Base-by-base conservation (phyloP, 257 asterid genomes). In the Solanum chilense region DNA sequence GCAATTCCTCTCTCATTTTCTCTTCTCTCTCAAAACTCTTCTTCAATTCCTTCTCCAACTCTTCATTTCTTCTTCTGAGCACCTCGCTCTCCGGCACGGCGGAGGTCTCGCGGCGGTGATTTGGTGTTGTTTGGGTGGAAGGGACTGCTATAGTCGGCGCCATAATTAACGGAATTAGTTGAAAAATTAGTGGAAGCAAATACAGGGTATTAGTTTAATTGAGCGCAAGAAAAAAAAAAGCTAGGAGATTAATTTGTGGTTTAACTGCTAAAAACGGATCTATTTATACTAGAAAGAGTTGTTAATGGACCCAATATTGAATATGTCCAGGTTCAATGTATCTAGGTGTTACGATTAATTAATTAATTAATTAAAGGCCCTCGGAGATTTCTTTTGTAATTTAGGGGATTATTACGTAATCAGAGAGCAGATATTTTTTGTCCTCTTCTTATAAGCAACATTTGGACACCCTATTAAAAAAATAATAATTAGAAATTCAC, bases 11-110 rank as follows among this genome's bases (percentile, higher is more conserved):
- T 90, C 85, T 92, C 96, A 90, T 88, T 21, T 37, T 90, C 86
- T 92, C 96, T 86, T 94, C 98, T 39, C 97, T 93, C 86, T 91
- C 96, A 33, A 84, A 33, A 58, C 95, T 93, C 47, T 66, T 89
- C 89, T 47, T 89, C 91, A 95, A 64, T 86, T 93, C 95, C 27
- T 86, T 89, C 94, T 94, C 95, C 90, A 95, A 83, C 85, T 93
- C 98, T 87, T 91, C 97, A 56, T 95, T 93, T 89, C 95, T 91
- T 90, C 90, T 93, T 89, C 91, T 89, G 88, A 95, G 91, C 84
- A 77, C 87, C 70, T 88, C 94, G 86, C 69, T 90, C 11, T 76
- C 88, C 56, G 69, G 88, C 88, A 25, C 31, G 86, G 83, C 73
- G 74, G 68, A 16, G 47, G 12, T 12, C 18, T 64, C 88, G 20